Percentiles rank a stretch among this genome's conserved stretches.
These are phyloP conservation scores for Byssochlamys sp. DNA, from an alignment of 2,329 filamentous ascomycete species.

Conservation along the genomic window DNA sequence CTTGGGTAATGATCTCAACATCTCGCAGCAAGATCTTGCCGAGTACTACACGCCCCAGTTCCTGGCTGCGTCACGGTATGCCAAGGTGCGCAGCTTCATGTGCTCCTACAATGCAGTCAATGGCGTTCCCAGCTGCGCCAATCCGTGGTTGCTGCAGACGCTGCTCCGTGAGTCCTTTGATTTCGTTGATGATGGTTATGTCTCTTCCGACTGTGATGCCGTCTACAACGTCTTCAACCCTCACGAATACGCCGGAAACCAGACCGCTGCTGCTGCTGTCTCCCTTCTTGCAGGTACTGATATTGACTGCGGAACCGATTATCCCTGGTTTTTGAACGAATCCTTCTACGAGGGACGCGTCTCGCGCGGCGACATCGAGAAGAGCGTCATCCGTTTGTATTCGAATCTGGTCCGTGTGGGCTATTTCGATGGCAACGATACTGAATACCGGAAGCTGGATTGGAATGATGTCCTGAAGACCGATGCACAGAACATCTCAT, in stretches of 20 bases:
- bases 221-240: slow-evolving; percentile 50
- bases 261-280: slow-evolving; percentile 39
- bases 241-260: slow-evolving; percentile 39
- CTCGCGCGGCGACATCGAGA: slow-evolving; percentile 38
- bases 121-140: slow-evolving; percentile 55
- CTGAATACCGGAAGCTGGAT: slow-evolving; percentile 42
- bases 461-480: slow-evolving; percentile 50
- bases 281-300: slow-evolving; percentile 45
- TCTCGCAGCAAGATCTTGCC: slow-evolving; percentile 52
- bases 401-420: slow-evolving; percentile 41
- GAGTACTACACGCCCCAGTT: slow-evolving; percentile 62
- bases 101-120: slow-evolving; percentile 58
- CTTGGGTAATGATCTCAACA: slow-evolving; percentile 45
- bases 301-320: slow-evolving; percentile 44
- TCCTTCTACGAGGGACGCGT: slow-evolving; percentile 37
- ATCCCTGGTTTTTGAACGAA: slow-evolving; percentile 36
- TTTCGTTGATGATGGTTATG: slow-evolving; percentile 52
- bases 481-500: slow-evolving; percentile 46
- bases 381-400: slow-evolving; percentile 40
- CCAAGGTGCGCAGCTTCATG: slow-evolving; percentile 51
- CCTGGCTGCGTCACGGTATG: slow-evolving; percentile 51
- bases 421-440: slow-evolving; percentile 42
- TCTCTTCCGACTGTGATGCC: slow-evolving; percentile 58
- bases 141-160: slow-evolving; percentile 52
- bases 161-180: slow-evolving; percentile 57